Evolutionary conservation across 2,329 filamentous ascomycete genomes (phyloP).

Genomic region (Fusarium napiforme): DNA sequence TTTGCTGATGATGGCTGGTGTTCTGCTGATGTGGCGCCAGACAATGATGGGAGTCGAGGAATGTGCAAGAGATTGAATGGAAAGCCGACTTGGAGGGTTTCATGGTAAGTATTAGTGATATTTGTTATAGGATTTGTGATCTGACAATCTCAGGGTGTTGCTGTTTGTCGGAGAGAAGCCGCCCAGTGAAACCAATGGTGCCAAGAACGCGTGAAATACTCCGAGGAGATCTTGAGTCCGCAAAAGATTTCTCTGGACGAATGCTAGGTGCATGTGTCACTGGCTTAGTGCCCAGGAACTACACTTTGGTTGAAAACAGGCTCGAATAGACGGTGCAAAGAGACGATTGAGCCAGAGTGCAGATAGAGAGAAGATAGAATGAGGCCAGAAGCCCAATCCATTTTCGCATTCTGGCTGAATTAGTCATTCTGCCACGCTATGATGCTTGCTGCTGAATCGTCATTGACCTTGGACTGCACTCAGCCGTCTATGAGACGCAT

Average conservation of each 20-base stretch:
- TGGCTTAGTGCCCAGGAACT: neutral
- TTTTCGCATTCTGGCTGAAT: neutral
- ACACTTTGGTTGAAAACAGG: neutral
- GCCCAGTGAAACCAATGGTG: constrained; percentile 7
- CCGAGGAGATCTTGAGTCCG: neutral
- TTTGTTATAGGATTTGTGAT: neutral
- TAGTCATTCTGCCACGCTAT: neutral
- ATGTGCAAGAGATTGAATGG: constrained; percentile 73
- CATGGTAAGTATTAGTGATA: constrained; percentile 62
- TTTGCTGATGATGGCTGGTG: constrained; percentile 64
- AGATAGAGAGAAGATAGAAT: neutral
- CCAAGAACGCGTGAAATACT: neutral
- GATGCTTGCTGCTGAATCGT: neutral
- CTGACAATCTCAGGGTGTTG: constrained; percentile 33
- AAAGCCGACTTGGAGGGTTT: constrained; percentile 63
- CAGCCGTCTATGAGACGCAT: neutral
- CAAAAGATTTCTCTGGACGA: neutral
- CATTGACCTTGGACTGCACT: neutral
- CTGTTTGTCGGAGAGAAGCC: constrained; percentile 24
- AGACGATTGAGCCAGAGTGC: neutral
- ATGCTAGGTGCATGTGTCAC: neutral
- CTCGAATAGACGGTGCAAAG: neutral
- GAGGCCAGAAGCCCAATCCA: neutral
- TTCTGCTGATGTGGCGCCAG: constrained; percentile 71
- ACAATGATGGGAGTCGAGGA: constrained; percentile 69